Percentiles rank a stretch among this genome's conserved stretches.
These are phyloP conservation scores for Rhododendron mucronatum DNA, from an alignment of 148 eudicot species.

Conservation along the genomic window DNA sequence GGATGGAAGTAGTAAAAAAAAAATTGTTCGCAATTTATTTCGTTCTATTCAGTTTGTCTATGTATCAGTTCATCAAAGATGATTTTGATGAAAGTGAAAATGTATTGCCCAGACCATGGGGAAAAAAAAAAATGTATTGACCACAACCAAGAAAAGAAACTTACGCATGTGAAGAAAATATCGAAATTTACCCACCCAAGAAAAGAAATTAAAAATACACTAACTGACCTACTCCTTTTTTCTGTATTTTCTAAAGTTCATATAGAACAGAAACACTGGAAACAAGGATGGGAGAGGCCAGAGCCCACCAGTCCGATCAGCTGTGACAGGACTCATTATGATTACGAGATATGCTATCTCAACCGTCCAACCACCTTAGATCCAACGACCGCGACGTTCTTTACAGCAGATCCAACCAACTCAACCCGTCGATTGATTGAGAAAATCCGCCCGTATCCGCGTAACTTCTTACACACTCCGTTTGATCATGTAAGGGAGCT, in stretches of 20 bases:
- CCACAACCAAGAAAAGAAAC: no score
- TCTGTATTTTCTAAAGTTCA: neutral
- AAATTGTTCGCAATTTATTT: no score
- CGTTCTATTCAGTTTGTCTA: no score
- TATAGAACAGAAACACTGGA: neutral
- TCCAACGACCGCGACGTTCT: conserved; percentile 32
- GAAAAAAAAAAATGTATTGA: no score
- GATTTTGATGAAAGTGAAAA: no score
- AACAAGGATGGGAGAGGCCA: conserved; percentile 4
- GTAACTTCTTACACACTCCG: neutral
- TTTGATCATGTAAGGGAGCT: conserved; percentile 17
- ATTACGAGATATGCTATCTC: conserved; percentile 38
- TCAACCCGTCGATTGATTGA: conserved; percentile 7
- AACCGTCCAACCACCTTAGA: conserved; percentile 37
- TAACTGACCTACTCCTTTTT: no score
- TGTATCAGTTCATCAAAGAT: no score
- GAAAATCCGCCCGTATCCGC: conserved; percentile 36
- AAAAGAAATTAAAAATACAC: neutral
- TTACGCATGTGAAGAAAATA: no score
- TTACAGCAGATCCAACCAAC: conserved; percentile 19
- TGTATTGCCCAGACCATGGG: no score
- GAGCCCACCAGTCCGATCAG: conserved; percentile 10
- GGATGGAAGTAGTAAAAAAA: no score
- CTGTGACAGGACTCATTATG: conserved; percentile 40
- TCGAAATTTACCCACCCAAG: neutral